Evolutionary conservation across 129 eudicot genomes (phyloP), one percentile per base, ranked within the genome.

Genomic region (Rutidosis leptorrhynchoides): DNA sequence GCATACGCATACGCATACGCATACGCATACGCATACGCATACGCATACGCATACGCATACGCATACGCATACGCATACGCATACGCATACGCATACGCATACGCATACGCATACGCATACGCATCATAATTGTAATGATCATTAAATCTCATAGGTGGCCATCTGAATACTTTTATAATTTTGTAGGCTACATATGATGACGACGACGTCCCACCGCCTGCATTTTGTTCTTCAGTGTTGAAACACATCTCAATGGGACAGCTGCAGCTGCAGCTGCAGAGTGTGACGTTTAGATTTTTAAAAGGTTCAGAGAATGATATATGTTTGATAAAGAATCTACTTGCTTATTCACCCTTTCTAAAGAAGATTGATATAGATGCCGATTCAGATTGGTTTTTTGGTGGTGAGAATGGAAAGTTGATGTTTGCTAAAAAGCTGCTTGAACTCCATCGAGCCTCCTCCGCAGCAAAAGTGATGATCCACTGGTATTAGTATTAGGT

Each of bases 311-410:
- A 45, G 24, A 59, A 27, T 59, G 75, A 35, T 22, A 0, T 68
- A 16, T 4, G 2, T 27, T 43, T 70, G 57, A 21, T 70, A 22
- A 12, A 43, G 58, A 17, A 7, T 25, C 28, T 70, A 70, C 75
- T 70, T 59, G 68, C 33, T 1, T 20, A 8, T 25, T 70, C 59
- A 7, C 54, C 35, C 1, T 17, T 40, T 12, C 49, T 70, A 28
- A 59, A 70, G 26, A 46, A 29, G 48, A 59, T 59, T 2, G 21
- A 1, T 19, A 70, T 70, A 10, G 5, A 15, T 49, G 19, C 60
- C 17, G 2, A n/a, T n/a, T n/a, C n/a, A n/a, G n/a, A n/a, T n/a
- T n/a, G n/a, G n/a, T n/a, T n/a, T n/a, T n/a, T n/a, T n/a, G n/a
- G n/a, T n/a, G n/a, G n/a, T n/a, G n/a, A n/a, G n/a, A n/a, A 22